Base-by-base conservation (phyloP, 2,329 filamentous ascomycete species). In the Neocucurbitaria cava region DNA sequence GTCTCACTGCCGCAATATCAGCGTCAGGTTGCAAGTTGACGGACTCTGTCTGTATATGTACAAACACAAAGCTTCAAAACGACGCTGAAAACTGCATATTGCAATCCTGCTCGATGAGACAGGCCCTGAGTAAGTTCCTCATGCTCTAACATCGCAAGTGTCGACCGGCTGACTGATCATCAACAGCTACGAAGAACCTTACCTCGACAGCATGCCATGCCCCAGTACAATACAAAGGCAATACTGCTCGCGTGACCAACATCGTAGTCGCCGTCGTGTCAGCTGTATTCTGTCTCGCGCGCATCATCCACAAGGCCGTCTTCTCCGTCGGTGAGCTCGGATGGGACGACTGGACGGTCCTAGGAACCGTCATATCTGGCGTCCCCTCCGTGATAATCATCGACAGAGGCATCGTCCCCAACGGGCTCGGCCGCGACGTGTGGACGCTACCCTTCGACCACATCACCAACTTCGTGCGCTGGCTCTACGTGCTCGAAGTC, bases 351-450 rank as follows among this genome's bases (percentile, higher is more conserved):
- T 73, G 67, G 30, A 63, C 62, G 36, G 56, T 74, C 11, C 18
- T 72, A 26, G 20, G 61, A 17, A 55, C 61, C 24, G 31, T 71
- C 11, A 13, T 71, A 11, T 45, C 52, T 13, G 65, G 69, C 21
- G 56, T 68, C 17, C 70, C 71, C 3, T 62, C 60, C 13, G 64
- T 70, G 9, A 44, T 72, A 23, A 53, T 74, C n/a, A 69, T 62
- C 36, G 65, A 68, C 28, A 49, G 51, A 15, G 61, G 48, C 8
- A 42, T 57, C 13, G 23, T 66, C 8, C 47, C 53, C 1, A 66
- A 66, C n/a, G 83, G 83, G 1, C 68, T 84, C 7, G 82, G 83
- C 6, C 75, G 65, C 17, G 83, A 85, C 43, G 74, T 84, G 15
- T 85, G 82, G 82, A 82, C 80, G 0, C 55, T 85, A 4, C 54